Evolutionary conservation across 2,329 filamentous ascomycete species (phyloP).

Genomic region (Fusarium nisikadoi): DNA sequence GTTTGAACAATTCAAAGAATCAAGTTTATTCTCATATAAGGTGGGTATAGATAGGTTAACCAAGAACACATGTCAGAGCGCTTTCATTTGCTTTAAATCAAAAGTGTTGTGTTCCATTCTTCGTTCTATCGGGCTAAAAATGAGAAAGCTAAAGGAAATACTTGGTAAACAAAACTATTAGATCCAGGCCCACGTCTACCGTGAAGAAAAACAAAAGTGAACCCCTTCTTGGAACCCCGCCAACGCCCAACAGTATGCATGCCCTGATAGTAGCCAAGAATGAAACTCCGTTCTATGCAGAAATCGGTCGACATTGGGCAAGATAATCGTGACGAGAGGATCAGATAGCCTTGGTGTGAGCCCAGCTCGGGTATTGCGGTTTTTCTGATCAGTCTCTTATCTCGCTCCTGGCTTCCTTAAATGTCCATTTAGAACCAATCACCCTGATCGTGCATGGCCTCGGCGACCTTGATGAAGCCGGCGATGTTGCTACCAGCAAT

Average conservation of each 20-base stretch:
- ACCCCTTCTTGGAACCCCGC: constrained; percentile 38
- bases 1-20: neutral
- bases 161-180: neutral
- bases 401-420: constrained; percentile 5
- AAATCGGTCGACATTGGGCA: constrained; percentile 7
- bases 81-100: neutral
- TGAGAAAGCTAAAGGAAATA: constrained; percentile 20
- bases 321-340: constrained; percentile 7
- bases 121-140: constrained; percentile 33
- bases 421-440: constrained; percentile 75
- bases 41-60: neutral
- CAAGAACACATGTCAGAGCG: neutral
- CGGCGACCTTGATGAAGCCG: constrained; percentile 94
- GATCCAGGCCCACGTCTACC: constrained; percentile 33
- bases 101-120: constrained; percentile 32
- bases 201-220: constrained; percentile 24
- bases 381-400: constrained; percentile 21
- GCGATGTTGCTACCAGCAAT: constrained; percentile 97
- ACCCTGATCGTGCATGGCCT: constrained; percentile 95
- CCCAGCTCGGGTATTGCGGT: constrained; percentile 40
- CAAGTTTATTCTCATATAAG: neutral
- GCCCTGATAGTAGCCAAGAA: constrained; percentile 35
- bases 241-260: constrained; percentile 45
- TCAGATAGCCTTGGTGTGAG: constrained; percentile 37
- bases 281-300: constrained; percentile 31